A percentile compares a stretch with the other conserved stretches of the same genome.
These are phyloP conservation scores for Croton setiger DNA, from an alignment of 441 rosid genomes.

Conservation along the genomic window DNA sequence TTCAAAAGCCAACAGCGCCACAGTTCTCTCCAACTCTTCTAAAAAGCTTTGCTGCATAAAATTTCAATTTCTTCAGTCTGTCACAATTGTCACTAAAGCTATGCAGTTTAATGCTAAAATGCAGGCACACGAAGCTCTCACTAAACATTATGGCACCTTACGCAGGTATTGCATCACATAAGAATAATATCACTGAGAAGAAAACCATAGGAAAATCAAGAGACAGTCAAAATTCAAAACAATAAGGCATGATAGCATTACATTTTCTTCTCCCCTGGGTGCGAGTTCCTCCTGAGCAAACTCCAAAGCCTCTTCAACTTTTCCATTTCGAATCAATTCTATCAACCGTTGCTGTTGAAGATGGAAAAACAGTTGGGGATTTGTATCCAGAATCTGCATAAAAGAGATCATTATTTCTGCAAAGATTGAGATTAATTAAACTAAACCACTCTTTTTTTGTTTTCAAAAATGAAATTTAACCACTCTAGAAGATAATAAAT, in stretches of 20 bases:
- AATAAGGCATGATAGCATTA: slow-evolving; percentile 29
- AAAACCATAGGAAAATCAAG: slow-evolving; percentile 2
- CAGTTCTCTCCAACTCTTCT: slow-evolving; percentile 92
- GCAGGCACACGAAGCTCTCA: not conserved
- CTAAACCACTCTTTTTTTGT: not conserved
- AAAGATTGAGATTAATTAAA: not conserved
- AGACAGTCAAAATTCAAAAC: slow-evolving; percentile 12
- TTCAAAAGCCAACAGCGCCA: slow-evolving; percentile 86
- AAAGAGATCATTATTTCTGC: not conserved
- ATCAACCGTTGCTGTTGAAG: slow-evolving; percentile 97
- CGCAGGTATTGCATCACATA: not conserved
- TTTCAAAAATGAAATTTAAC: too few relatives aligned
- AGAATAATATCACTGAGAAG: not conserved
- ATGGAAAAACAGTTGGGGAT: slow-evolving; percentile 95
- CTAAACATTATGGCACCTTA: not conserved
- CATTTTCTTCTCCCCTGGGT: slow-evolving; percentile 95
- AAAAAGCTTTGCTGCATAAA: slow-evolving; percentile 73
- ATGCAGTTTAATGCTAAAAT: not conserved
- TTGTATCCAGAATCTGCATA: slow-evolving; percentile 83
- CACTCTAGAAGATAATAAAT: not conserved
- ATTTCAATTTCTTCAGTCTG: slow-evolving; percentile 8
- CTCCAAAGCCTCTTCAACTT: slow-evolving; percentile 84
- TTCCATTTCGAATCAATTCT: slow-evolving; percentile 90
- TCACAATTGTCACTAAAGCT: not conserved
- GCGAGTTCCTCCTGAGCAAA: slow-evolving; percentile 99